Conservation (phyloP, 2,329 filamentous ascomycete genomes). For the Fusarium sp. region DNA sequence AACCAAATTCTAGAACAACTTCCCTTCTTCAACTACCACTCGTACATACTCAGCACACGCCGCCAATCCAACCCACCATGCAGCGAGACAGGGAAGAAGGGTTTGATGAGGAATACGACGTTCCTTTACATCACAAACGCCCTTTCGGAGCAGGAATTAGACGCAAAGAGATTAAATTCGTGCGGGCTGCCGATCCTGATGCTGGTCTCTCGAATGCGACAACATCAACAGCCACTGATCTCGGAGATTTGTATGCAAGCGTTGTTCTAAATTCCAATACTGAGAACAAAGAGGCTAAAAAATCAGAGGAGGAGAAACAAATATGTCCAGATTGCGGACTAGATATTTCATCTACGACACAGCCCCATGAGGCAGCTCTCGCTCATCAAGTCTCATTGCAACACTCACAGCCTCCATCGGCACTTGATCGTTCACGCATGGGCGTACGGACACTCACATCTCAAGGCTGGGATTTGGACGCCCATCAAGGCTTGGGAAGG, state of each 20-base stretch:
- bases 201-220: constrained; percentile 36
- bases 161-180: constrained; percentile 66
- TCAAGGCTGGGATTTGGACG: constrained; percentile 81
- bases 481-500: constrained; percentile 76
- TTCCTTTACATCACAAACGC: constrained; percentile 64
- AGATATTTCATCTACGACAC: constrained; percentile 47
- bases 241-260: constrained; percentile 71
- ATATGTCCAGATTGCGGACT: constrained; percentile 54
- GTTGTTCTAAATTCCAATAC: constrained; percentile 65
- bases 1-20: background rate
- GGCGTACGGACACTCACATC: constrained; percentile 73
- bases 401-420: constrained; percentile 78
- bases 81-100: constrained; percentile 43
- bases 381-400: constrained; percentile 77
- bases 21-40: constrained; percentile 6
- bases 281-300: constrained; percentile 5
- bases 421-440: constrained; percentile 76
- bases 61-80: constrained; percentile 36
- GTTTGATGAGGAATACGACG: constrained; percentile 53
- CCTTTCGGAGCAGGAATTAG: constrained; percentile 68
- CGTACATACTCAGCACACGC: background rate
- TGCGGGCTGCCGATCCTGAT: constrained; percentile 61
- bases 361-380: constrained; percentile 69
- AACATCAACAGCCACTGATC: constrained; percentile 33
- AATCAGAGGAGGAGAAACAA: constrained; percentile 31